A percentile compares a stretch with the other conserved stretches of the same genome.
These are phyloP conservation scores for Xylaria flabelliformis DNA, from an alignment of 495 filamentous ascomycete species.

Conservation along the genomic window DNA sequence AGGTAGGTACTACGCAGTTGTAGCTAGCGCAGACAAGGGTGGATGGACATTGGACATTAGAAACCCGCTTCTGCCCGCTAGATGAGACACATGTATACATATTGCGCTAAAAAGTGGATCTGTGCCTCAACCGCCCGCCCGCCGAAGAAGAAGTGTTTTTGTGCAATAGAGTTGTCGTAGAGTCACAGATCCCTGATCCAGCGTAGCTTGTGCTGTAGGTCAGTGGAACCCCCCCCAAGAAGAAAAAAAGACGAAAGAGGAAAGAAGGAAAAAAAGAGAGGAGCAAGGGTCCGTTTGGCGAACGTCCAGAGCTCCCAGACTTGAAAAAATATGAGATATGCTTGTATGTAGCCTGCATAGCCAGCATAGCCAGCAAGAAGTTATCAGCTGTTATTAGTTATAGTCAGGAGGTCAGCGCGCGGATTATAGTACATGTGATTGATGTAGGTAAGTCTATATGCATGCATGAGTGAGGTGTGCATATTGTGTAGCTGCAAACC, in stretches of 20 bases:
- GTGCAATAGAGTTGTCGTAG: slow-evolving; percentile 4
- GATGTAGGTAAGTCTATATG: slow-evolving; percentile 15
- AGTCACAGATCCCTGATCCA: slow-evolving; percentile 11
- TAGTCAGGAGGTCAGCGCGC: slow-evolving; percentile 14
- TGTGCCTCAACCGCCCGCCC: not conserved
- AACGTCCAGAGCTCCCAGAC: not conserved
- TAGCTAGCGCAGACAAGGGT: not conserved
- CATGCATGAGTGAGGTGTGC: slow-evolving; percentile 19
- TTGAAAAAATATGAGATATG: not conserved
- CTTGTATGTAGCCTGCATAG: not conserved
- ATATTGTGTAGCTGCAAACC: slow-evolving; percentile 8
- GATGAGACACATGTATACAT: not conserved
- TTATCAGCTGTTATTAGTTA: not conserved
- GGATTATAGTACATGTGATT: slow-evolving; percentile 18
- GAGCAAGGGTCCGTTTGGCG: not conserved
- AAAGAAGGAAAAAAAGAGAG: not conserved
- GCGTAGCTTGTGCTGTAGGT: not conserved
- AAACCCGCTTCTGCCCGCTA: not conserved
- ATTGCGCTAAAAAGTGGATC: not conserved
- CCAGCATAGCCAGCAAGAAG: not conserved
- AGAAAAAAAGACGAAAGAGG: not conserved
- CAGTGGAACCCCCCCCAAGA: not conserved
- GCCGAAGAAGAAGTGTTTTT: slow-evolving; percentile 4
- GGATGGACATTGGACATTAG: not conserved
- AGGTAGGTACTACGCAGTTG: not conserved